A percentile compares a stretch with the other conserved stretches of the same genome.
phyloP scores from a whole-genome alignment of 1,284 basidiomycete species.

The Mycena sp. region DNA sequence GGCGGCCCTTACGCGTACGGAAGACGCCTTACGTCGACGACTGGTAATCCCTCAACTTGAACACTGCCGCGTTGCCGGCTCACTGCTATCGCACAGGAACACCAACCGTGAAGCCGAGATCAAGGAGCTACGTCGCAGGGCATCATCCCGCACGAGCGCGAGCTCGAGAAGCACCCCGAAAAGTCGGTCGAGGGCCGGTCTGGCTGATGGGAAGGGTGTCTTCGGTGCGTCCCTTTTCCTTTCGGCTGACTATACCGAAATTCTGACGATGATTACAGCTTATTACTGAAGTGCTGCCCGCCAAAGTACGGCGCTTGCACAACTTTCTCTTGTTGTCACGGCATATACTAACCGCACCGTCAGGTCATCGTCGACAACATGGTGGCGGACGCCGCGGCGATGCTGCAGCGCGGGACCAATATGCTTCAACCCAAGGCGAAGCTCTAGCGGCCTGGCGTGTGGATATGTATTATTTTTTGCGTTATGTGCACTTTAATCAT shows the following conservation, averaged over 20 bases:
- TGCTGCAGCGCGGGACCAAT: slow-evolving; percentile 34
- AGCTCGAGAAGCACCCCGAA: slow-evolving; percentile 64
- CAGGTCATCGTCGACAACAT: slow-evolving; percentile 81
- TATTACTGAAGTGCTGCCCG: slow-evolving; percentile 79
- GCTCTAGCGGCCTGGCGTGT: slow-evolving; percentile 3
- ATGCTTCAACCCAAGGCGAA: slow-evolving; percentile 24
- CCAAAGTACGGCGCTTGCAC: slow-evolving; percentile 37
- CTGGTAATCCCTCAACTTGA: slow-evolving; percentile 55
- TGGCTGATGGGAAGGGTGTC: slow-evolving; percentile 88
- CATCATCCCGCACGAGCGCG: slow-evolving; percentile 76
- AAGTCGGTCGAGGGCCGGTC: slow-evolving; percentile 52
- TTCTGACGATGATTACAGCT: slow-evolving; percentile 40
- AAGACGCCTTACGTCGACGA: slow-evolving; percentile 84
- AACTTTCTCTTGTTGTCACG: too few relatives aligned
- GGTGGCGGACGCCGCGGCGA: slow-evolving; percentile 72
- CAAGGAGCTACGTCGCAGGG: slow-evolving; percentile 81
- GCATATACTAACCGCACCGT: too few relatives aligned
- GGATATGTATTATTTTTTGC: too few relatives aligned
- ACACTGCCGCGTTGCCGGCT: neutral
- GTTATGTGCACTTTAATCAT: too few relatives aligned
- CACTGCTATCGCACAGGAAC: neutral
- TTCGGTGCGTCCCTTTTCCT: slow-evolving; percentile 43
- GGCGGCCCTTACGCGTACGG: slow-evolving; percentile 87
- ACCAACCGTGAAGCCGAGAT: slow-evolving; percentile 76
- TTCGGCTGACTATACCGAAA: too few relatives aligned